phyloP scores from a whole-genome alignment of 495 filamentous ascomycete species.

The Neurospora terricola region DNA sequence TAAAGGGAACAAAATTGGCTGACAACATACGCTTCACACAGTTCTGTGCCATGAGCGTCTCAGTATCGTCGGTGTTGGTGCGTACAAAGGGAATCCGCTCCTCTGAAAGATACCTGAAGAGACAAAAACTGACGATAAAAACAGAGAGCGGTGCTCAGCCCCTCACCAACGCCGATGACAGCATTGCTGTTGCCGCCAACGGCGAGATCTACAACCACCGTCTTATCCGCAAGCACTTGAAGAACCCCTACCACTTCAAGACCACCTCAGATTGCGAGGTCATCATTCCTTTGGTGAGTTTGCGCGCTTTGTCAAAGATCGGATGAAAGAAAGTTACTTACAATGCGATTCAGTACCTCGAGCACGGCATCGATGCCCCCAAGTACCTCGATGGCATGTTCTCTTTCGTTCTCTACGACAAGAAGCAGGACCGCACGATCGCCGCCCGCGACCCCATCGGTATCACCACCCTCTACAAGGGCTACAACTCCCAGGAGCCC shows the following conservation, averaged over 20 bases:
- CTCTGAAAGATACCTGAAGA: neutral
- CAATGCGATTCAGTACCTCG: slow-evolving; percentile 56
- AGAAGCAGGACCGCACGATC: slow-evolving; percentile 77
- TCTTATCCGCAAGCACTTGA: slow-evolving; percentile 75
- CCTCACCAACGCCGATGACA: slow-evolving; percentile 80
- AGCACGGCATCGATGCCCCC: slow-evolving; percentile 86
- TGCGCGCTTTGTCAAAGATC: neutral
- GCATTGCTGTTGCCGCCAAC: slow-evolving; percentile 89
- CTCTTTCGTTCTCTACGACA: slow-evolving; percentile 96
- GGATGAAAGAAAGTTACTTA: neutral
- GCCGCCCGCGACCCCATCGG: slow-evolving; percentile 95
- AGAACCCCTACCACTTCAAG: slow-evolving; percentile 81
- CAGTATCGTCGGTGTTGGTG: slow-evolving; percentile 89
- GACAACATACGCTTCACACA: slow-evolving; percentile 26
- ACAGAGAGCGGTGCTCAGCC: slow-evolving; percentile 80
- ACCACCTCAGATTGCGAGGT: slow-evolving; percentile 97
- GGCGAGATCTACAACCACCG: slow-evolving; percentile 99
- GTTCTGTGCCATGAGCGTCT: slow-evolving; percentile 95
- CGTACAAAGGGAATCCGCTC: neutral
- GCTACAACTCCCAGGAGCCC: slow-evolving; percentile 73
- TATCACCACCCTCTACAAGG: slow-evolving; percentile 94
- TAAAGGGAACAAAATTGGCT: slow-evolving; percentile 5
- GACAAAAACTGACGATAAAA: neutral
- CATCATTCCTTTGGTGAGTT: slow-evolving; percentile 85
- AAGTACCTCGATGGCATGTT: slow-evolving; percentile 98